phyloP scores from a whole-genome alignment of 2,329 filamentous ascomycete species.

The Clonostachys solani region DNA sequence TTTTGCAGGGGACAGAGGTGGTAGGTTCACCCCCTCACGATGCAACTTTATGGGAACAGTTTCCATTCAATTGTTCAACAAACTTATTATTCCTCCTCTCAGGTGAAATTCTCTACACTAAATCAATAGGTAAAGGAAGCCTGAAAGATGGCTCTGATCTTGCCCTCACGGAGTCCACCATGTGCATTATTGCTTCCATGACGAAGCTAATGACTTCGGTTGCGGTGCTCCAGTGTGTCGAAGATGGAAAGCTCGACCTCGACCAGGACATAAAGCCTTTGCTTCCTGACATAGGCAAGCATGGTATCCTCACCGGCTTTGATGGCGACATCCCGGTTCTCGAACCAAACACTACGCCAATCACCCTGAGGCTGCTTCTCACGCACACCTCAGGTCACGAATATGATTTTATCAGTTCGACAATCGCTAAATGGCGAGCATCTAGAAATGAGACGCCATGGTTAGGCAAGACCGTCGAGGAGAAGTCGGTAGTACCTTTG shows the following conservation, averaged over 20 bases:
- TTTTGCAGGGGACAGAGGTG: background rate
- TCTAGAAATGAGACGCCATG: conserved; percentile 20
- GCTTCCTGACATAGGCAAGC: conserved; percentile 12
- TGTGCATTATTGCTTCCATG: conserved; percentile 25
- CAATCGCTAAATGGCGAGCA: conserved; percentile 31
- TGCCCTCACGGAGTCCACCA: background rate
- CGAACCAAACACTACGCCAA: conserved; percentile 24
- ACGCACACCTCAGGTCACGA: conserved; percentile 43
- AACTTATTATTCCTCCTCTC: background rate
- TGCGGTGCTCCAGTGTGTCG: conserved; percentile 32
- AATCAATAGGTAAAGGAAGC: background rate
- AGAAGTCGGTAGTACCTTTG: conserved; percentile 23
- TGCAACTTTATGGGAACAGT: too few relatives aligned
- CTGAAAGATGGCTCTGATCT: background rate
- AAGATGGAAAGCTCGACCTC: conserved; percentile 22
- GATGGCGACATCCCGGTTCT: conserved; percentile 26
- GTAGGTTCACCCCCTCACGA: background rate
- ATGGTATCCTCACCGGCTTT: background rate
- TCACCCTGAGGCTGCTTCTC: conserved; percentile 38
- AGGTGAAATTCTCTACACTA: background rate
- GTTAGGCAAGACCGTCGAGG: conserved; percentile 19
- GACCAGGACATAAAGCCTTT: conserved; percentile 27
- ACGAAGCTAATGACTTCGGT: conserved; percentile 35
- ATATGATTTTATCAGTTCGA: conserved; percentile 34
- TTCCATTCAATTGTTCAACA: too few relatives aligned